Evolutionary conservation across 768 basidiomycete species (phyloP).

Genomic region (Macrolepiota fuliginosa): DNA sequence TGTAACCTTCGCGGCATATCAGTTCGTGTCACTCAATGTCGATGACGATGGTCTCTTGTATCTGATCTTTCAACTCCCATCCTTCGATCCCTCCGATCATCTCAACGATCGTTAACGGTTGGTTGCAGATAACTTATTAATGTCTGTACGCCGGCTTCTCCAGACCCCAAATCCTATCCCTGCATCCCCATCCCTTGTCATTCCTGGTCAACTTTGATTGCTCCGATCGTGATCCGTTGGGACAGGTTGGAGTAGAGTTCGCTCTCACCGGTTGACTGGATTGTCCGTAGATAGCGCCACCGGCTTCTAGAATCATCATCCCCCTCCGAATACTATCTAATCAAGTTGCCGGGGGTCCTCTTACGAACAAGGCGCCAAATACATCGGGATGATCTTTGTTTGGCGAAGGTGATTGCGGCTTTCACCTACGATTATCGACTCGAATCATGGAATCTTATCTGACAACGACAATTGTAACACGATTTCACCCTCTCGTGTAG

Average conservation of each 20-base stretch:
- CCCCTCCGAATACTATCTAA: not conserved
- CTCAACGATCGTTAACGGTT: not conserved
- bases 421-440: not conserved
- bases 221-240: not conserved
- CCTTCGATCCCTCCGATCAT: not conserved
- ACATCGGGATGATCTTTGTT: not conserved
- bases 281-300: not conserved
- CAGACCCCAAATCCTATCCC: not conserved
- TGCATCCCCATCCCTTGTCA: not conserved
- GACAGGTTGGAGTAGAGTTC: not conserved
- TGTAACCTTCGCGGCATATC: not conserved
- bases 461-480: not conserved
- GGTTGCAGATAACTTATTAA: not conserved
- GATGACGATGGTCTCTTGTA: not conserved
- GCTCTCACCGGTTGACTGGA: not conserved
- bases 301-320: not conserved
- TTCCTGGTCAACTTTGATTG: not conserved
- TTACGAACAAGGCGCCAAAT: not conserved
- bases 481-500: not conserved
- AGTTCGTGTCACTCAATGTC: not conserved
- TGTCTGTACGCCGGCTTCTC: not conserved
- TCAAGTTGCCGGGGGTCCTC: not conserved
- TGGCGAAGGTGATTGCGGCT: not conserved
- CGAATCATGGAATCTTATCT: not conserved
- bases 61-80: not conserved